Evolutionary conservation across 1,284 basidiomycete genomes (phyloP), one percentile per base, ranked within the genome.

Genomic region (Microbotryum violaceum): DNA sequence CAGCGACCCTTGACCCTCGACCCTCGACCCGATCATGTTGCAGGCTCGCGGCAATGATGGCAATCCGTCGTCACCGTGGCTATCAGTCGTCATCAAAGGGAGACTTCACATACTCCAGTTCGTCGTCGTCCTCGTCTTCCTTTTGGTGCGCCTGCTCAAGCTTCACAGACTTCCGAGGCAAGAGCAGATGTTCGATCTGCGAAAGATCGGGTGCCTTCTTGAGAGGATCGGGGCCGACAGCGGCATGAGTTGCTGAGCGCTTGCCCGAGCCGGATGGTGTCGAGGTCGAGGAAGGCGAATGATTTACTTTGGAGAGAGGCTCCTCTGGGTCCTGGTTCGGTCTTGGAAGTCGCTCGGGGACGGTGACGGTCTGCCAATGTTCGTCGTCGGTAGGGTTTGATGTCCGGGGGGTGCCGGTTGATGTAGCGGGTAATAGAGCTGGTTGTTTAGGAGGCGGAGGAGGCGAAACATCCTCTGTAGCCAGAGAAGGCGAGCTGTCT

Each of bases 51-150:
- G 31, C 6, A 10, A 31, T 31, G 31, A 31, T 31, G 31, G 8
- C 31, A 10, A 31, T 31, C 48, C 21, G 16, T 49, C n/a, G 48
- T 49, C 48, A 16, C 21, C 6, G 12, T 49, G 14, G 37, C 16
- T 18, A 42, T 47, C 46, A 62, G 33, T 68, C 67, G 9, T 68
- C 67, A 23, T 68, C 64, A 23, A 68, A 68, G 31, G 67, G 67
- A 6, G 45, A 58, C 54, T 51, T 50, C 9, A 58, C 58, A 27
- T 68, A 67, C 21, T 67, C 66, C 20, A 67, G 52, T 16, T 63
- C 61, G 31, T 61, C 58, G 16, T 62, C 57, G 9, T 49, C 42
- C 25, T 58, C 55, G 47, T 63, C 57, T 45, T 62, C 60, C 8
- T 56, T 56, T n/a, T 8, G n/a, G 27, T 5, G 8, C 27, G 2